Evolutionary conservation across 2,329 filamentous ascomycete genomes (phyloP).

Genomic region (Chaetomiaceae sp.): DNA sequence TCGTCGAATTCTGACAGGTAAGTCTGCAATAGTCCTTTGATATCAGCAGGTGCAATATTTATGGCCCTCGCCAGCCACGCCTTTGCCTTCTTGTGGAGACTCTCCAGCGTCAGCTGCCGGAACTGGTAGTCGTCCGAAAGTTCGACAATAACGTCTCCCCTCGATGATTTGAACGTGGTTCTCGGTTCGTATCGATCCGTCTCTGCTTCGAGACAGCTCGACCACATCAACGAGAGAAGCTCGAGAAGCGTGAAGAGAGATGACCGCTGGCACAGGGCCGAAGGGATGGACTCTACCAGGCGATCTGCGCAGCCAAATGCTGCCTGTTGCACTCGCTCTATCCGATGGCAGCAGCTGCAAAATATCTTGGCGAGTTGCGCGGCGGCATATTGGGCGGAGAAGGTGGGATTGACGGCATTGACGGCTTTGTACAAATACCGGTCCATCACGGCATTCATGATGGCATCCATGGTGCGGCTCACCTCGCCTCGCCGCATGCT

Average conservation of each 20-base stretch:
- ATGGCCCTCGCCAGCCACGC: conserved; percentile 77
- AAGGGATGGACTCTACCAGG: conserved; percentile 80
- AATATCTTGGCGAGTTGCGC: conserved; percentile 82
- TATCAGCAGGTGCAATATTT: conserved; percentile 81
- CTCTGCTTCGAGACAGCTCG: conserved; percentile 87
- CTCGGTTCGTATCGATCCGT: conserved; percentile 89
- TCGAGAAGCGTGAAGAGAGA: conserved; percentile 92
- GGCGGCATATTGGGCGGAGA: conserved; percentile 89
- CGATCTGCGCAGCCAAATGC: conserved; percentile 79
- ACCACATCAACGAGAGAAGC: conserved; percentile 90
- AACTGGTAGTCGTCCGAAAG: conserved; percentile 91
- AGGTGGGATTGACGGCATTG: conserved; percentile 65
- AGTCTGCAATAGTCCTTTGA: conserved; percentile 92
- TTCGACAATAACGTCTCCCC: conserved; percentile 76
- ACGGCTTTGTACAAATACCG: conserved; percentile 75
- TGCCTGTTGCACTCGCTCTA: conserved; percentile 83
- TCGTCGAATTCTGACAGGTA: conserved; percentile 95
- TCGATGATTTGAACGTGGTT: conserved; percentile 71
- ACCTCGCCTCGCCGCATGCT: conserved; percentile 66
- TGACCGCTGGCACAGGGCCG: conserved; percentile 80
- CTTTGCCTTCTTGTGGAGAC: conserved; percentile 71
- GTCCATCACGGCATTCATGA: conserved; percentile 65
- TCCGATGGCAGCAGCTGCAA: conserved; percentile 86
- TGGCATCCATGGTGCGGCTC: conserved; percentile 60
- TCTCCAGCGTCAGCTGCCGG: conserved; percentile 72